Percentiles rank a stretch among this genome's conserved stretches.
phyloP scores from a whole-genome alignment of 2,329 filamentous ascomycete species.

The Monosporascus sp. region DNA sequence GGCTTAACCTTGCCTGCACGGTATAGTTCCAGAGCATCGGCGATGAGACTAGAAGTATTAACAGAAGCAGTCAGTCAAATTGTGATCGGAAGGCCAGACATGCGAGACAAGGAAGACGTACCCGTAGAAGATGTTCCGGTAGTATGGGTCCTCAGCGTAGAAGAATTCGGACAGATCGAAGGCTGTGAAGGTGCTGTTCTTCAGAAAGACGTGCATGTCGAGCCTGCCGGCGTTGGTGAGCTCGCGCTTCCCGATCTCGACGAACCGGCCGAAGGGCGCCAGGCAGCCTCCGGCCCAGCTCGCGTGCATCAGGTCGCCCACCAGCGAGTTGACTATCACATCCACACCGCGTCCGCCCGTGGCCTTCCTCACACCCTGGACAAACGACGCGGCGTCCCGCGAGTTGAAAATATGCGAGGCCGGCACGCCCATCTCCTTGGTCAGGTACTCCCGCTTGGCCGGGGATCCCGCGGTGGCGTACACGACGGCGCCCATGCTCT shows the following conservation, averaged over 20 bases:
- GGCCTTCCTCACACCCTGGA: slow-evolving; percentile 12
- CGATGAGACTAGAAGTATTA: slow-evolving; percentile 13
- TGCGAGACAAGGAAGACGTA: too few relatives aligned
- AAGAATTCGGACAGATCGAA: too few relatives aligned
- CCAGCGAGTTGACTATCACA: slow-evolving; percentile 16
- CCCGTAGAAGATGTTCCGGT: too few relatives aligned
- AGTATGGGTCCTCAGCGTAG: too few relatives aligned
- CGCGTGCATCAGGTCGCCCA: slow-evolving; percentile 15
- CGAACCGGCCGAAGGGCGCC: not conserved
- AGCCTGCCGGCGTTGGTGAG: too few relatives aligned
- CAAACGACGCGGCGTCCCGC: slow-evolving; percentile 22
- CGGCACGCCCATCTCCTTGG: slow-evolving; percentile 17
- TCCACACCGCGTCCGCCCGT: slow-evolving; percentile 19
- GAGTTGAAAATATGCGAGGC: slow-evolving; percentile 26
- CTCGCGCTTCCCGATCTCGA: too few relatives aligned
- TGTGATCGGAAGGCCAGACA: too few relatives aligned
- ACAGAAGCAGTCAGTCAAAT: too few relatives aligned
- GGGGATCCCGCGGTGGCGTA: not conserved
- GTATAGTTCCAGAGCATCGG: slow-evolving; percentile 10
- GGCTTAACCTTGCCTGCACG: slow-evolving; percentile 10
- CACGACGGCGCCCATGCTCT: slow-evolving; percentile 9
- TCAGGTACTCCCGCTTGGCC: slow-evolving; percentile 11
- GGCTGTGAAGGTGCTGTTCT: too few relatives aligned
- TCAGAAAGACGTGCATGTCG: too few relatives aligned
- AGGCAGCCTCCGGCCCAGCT: slow-evolving; percentile 8